phyloP scores from a whole-genome alignment of 805 yeast species.

The Monosporozyma aerobia region DNA sequence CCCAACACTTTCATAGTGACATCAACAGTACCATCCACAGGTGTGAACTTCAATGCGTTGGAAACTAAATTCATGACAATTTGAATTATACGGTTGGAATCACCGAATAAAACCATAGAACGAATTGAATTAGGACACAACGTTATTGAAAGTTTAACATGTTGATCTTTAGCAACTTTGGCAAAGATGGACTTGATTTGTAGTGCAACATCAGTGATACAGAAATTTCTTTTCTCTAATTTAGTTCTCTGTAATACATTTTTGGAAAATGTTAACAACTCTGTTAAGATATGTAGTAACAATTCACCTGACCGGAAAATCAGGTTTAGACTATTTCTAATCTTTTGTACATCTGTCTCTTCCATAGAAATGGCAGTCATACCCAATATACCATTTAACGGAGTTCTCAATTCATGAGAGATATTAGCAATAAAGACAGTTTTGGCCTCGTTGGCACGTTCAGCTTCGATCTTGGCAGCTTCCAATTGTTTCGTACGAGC shows the following conservation, averaged over 20 bases:
- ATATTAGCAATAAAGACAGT: slow-evolving; percentile 89
- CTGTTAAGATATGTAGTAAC: slow-evolving; percentile 80
- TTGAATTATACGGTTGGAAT: slow-evolving; percentile 82
- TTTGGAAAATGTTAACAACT: slow-evolving; percentile 79
- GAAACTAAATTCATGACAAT: slow-evolving; percentile 88
- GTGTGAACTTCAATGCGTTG: slow-evolving; percentile 87
- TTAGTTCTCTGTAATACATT: slow-evolving; percentile 78
- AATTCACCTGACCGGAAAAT: slow-evolving; percentile 90
- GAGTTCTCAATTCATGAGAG: slow-evolving; percentile 90
- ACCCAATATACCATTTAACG: slow-evolving; percentile 91
- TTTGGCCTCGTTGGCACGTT: slow-evolving; percentile 92
- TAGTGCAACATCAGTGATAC: slow-evolving; percentile 67
- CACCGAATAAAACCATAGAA: slow-evolving; percentile 69
- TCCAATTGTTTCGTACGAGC: slow-evolving; percentile 83
- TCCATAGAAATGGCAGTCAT: slow-evolving; percentile 92
- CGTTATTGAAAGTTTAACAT: slow-evolving; percentile 56
- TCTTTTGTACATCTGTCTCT: slow-evolving; percentile 58
- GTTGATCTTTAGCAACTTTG: slow-evolving; percentile 67
- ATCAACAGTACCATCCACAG: slow-evolving; percentile 72
- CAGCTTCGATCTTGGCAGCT: slow-evolving; percentile 81
- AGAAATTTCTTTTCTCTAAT: slow-evolving; percentile 75
- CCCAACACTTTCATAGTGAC: slow-evolving; percentile 58
- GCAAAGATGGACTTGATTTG: slow-evolving; percentile 82
- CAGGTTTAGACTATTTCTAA: slow-evolving; percentile 67
- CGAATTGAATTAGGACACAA: slow-evolving; percentile 53